Base-by-base conservation (phyloP, 108 stramenopile genomes). In the Cyclotella distinguenda region DNA sequence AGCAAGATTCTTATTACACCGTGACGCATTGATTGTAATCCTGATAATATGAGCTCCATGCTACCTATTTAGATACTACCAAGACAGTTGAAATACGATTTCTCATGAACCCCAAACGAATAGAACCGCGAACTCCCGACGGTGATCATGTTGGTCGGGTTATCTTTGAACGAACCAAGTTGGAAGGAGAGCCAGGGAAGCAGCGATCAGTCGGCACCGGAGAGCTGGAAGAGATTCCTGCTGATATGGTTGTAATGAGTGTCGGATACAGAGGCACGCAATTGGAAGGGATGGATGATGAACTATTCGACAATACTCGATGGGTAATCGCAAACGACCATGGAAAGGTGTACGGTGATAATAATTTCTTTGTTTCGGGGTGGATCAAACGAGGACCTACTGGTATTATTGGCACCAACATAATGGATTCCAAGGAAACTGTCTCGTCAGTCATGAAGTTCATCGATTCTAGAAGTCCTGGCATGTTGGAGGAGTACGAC, bases 361-460 rank as follows among this genome's bases (percentile, higher is more conserved):
- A 82, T 34, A 93, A 84, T 19, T 56, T 97, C 46, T 99, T 97
- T 66, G 86, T 85, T 34, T 60, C 91, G 6, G 99, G 99, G 15
- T 99, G 99, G 99, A 78, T 97, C 15, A 96, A 97, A 69, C 89
- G 99, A 11, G 98, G 99, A 9, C 98, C 99, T 6, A 78, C 70
- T 15, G 99, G 98, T 3, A 99, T 99, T 45, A 97, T 99, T 59
- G 97, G 97, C 11, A 96, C 96, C 31, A 99, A 99, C 69, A 84
- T 84, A 16, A 30, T 67, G 38, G 89, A 91, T 72, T 97, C 99
- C 38, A 94, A 84, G 55, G 97, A 97, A 30, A 98, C 96, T 7
- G 97, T 97, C 1, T 77, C 70, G 12, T 68, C 93, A 9, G 87
- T 98, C 8, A 56, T 96, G 42, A 61, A 86, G 28, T 77, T 54